Evolutionary conservation across 169 alveolate genomes (phyloP).

Genomic region (Babesia ovis): DNA sequence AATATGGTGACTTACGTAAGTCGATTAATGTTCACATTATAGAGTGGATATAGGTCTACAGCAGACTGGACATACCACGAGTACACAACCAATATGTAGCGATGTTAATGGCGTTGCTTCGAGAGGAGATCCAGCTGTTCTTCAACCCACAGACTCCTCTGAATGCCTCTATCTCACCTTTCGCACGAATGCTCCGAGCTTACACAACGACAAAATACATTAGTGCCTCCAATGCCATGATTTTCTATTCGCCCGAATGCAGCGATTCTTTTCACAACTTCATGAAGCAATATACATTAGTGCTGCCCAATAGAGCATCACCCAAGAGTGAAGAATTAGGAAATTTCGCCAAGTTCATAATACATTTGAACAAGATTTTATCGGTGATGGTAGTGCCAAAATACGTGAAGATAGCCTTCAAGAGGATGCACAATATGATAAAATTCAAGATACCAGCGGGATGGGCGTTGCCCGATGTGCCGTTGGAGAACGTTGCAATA

Average conservation of each 20-base stretch:
- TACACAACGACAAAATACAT: constrained; percentile 24
- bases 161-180: constrained; percentile 58
- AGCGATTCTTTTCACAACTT: constrained; percentile 12
- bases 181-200: constrained; percentile 39
- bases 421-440: constrained; percentile 50
- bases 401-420: constrained; percentile 35
- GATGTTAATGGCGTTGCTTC: constrained; percentile 32
- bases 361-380: constrained; percentile 35
- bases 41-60: constrained; percentile 25
- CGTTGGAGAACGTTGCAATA: constrained; percentile 57
- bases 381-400: constrained; percentile 10
- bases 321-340: constrained; percentile 29
- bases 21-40: not conserved
- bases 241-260: constrained; percentile 35
- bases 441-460: constrained; percentile 58
- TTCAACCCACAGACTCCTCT: constrained; percentile 57
- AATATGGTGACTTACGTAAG: constrained; percentile 31
- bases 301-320: constrained; percentile 19
- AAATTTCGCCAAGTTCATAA: constrained; percentile 31
- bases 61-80: constrained; percentile 19
- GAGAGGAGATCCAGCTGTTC: constrained; percentile 55
- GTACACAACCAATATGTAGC: constrained; percentile 61
- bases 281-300: constrained; percentile 6
- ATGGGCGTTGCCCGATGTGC: constrained; percentile 52
- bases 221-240: constrained; percentile 28